A percentile compares a stretch with the other conserved stretches of the same genome.
Conservation (phyloP, 2,329 filamentous ascomycete species). For the Neonectria magnoliae region DNA sequence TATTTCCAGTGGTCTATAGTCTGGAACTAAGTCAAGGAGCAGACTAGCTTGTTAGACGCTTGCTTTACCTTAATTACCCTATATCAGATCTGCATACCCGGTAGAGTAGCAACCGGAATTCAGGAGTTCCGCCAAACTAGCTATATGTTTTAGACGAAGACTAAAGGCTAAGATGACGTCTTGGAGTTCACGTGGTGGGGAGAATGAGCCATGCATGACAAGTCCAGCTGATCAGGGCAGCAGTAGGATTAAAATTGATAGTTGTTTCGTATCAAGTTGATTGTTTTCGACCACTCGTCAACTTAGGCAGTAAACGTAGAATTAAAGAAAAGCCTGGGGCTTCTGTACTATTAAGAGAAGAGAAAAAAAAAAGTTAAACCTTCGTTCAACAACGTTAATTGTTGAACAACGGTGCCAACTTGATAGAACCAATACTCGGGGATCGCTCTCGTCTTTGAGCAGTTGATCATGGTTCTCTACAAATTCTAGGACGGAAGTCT, state of each 20-base stretch:
- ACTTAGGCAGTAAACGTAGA: neutral
- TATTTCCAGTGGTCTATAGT: neutral
- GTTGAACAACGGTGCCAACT: neutral
- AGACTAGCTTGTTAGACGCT: neutral
- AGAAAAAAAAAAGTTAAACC: neutral
- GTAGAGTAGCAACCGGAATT: neutral
- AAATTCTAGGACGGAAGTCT: too few species aligned
- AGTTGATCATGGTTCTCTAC: neutral
- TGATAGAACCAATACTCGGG: neutral
- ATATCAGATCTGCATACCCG: neutral
- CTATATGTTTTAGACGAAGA: neutral
- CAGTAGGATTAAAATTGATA: neutral
- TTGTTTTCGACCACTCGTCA: neutral
- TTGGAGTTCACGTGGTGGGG: accelerated
- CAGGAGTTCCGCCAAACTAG: too few species aligned
- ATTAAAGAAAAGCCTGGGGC: neutral
- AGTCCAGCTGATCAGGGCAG: neutral
- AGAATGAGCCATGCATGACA: neutral
- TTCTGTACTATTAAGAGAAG: neutral
- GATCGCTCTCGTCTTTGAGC: neutral
- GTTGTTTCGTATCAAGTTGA: neutral
- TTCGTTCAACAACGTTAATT: neutral
- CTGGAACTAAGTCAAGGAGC: neutral
- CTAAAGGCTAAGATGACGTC: neutral
- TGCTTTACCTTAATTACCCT: neutral